Base-by-base conservation (phyloP, 2,329 filamentous ascomycete species). In the Colletotrichum truncatum region DNA sequence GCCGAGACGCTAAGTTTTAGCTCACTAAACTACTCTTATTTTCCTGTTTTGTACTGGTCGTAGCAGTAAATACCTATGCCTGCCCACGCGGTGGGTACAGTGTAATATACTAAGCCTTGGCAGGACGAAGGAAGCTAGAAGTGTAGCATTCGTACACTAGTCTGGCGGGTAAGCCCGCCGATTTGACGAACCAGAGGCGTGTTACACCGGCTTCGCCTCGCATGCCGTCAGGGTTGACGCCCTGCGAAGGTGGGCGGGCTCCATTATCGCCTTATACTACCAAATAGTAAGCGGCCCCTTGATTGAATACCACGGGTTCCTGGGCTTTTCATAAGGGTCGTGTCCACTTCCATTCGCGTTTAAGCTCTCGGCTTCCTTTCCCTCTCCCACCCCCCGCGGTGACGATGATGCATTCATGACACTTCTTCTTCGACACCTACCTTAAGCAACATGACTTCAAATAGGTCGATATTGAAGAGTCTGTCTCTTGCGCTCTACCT, bases 401-500 rank as follows among this genome's bases (percentile, higher is more conserved):
- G n/a, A n/a, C n/a, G n/a, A n/a, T n/a, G n/a, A n/a, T n/a, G n/a
- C n/a, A n/a, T n/a, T n/a, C n/a, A n/a, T n/a, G n/a, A n/a, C n/a
- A n/a, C n/a, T n/a, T n/a, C n/a, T n/a, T n/a, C n/a, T n/a, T n/a
- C n/a, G n/a, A n/a, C n/a, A n/a, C n/a, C n/a, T n/a, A n/a, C n/a
- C n/a, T n/a, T n/a, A n/a, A 43, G 14, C 10, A 7, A 16, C 39
- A 25, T 43, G 39, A 43, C 14, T 4, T 7, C 0, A 1, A 7
- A 0, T 0, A 16, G 2, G 9, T 21, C 0, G 18, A 16, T 0
- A 0, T 16, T 0, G 10, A 16, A 21, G 14, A 23, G 3, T 21
- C 39, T 43, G 2, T 0, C 25, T 10, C 11, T 25, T 10, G 18
- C 39, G 9, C 45, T 41, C 23, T 12, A n/a, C n/a, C n/a, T 60